Percentiles rank a stretch among this genome's conserved stretches.
Conservation (phyloP, 495 filamentous ascomycete species). For the Penicillium diatomitis region DNA sequence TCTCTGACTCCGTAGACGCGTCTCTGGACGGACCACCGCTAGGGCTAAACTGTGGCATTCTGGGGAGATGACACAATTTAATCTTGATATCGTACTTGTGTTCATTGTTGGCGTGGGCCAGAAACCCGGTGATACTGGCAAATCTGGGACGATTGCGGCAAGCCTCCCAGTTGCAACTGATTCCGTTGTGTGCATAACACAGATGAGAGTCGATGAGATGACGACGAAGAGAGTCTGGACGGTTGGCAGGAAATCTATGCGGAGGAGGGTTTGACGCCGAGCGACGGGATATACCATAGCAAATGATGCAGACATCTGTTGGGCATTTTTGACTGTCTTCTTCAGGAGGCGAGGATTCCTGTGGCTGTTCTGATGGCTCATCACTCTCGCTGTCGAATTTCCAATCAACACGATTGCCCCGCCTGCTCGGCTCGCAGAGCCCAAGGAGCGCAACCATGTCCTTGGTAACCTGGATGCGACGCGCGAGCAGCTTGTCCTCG, state of each 20-base stretch:
- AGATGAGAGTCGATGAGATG: conserved; percentile 21
- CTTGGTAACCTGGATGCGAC: no score
- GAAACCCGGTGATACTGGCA: conserved; percentile 17
- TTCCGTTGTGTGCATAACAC: conserved; percentile 13
- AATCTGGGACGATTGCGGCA: conserved; percentile 16
- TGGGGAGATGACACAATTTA: conserved; percentile 18
- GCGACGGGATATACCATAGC: conserved; percentile 15
- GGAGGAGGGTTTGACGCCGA: conserved; percentile 21
- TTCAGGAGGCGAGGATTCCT: no score
- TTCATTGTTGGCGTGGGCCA: conserved; percentile 15
- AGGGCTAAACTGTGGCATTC: conserved; percentile 3
- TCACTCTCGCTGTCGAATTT: no score
- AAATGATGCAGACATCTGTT: conserved; percentile 24
- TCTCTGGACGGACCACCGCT: conserved; percentile 10
- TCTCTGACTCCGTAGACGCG: conserved; percentile 11
- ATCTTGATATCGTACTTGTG: conserved; percentile 18
- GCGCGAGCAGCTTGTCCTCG: no score
- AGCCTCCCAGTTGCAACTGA: conserved; percentile 20
- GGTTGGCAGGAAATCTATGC: conserved; percentile 21
- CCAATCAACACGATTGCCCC: no score
- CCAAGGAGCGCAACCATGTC: no score
- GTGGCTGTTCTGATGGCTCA: no score
- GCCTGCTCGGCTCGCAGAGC: no score
- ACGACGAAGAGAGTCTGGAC: conserved; percentile 20
- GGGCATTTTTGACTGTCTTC: no score